Conservation (phyloP, 2,329 filamentous ascomycete species). For the Thielaviopsis musarum region DNA sequence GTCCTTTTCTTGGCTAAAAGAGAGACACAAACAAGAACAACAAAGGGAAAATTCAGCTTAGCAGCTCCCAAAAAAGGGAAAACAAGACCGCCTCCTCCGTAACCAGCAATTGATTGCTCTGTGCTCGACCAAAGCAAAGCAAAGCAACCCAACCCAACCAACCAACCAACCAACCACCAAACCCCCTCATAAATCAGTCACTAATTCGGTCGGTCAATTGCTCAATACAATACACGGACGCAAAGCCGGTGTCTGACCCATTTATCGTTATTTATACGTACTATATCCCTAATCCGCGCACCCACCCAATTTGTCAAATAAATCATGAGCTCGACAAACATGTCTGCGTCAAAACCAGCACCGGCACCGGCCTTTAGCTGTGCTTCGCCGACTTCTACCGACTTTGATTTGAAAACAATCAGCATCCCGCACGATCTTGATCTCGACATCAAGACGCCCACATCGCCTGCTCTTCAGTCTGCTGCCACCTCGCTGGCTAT, state of each 20-base stretch:
- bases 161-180: too few species aligned
- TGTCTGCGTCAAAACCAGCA: neutral
- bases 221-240: neutral
- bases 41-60: neutral
- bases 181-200: too few species aligned
- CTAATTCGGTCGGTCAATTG: neutral
- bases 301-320: neutral
- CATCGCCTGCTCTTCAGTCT: constrained; percentile 9
- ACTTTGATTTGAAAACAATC: neutral
- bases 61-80: neutral
- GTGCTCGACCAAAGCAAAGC: neutral
- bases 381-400: neutral
- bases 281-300: neutral
- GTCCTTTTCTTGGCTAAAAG: neutral
- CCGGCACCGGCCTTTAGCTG: neutral
- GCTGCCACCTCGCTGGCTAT: constrained; percentile 11
- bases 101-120: neutral
- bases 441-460: constrained; percentile 9
- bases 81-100: neutral
- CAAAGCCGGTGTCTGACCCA: neutral
- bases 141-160: neutral
- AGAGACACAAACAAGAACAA: neutral
- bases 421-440: neutral
- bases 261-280: neutral
- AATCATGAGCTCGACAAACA: neutral